phyloP scores from a whole-genome alignment of 306 rosid genomes.

The Vachellia pachyceras region DNA sequence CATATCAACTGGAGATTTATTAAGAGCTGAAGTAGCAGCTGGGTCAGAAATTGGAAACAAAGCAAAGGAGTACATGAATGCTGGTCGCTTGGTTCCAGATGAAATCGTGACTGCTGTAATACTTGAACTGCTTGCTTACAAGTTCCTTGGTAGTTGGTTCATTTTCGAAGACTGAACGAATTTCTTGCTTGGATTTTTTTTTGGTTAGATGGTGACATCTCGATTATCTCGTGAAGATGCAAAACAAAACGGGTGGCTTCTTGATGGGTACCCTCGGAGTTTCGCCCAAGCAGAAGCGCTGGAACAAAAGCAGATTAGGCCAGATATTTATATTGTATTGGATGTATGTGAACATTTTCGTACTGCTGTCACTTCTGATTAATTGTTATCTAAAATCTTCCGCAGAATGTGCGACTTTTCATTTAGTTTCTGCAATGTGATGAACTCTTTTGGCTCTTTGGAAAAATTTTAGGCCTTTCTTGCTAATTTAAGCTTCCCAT shows the following conservation, averaged over 20 bases:
- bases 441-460: neutral
- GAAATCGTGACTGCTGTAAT: conserved; percentile 87
- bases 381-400: conserved; percentile 7
- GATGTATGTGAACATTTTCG: conserved; percentile 63
- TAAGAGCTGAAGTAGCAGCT: conserved; percentile 83
- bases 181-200: conserved; percentile 11
- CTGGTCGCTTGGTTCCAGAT: conserved; percentile 91
- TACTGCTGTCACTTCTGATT: conserved; percentile 22
- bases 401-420: neutral
- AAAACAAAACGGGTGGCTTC: conserved; percentile 91
- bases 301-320: conserved; percentile 74
- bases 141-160: neutral
- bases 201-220: conserved; percentile 77
- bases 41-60: conserved; percentile 90
- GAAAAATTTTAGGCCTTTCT: conserved; percentile 14
- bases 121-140: conserved; percentile 27
- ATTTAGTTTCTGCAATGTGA: neutral
- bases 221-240: conserved; percentile 73
- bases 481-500: neutral
- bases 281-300: conserved; percentile 74
- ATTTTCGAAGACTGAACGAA: conserved; percentile 29
- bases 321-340: conserved; percentile 75
- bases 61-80: conserved; percentile 91
- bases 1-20: conserved; percentile 92
- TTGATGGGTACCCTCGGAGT: conserved; percentile 94